These are phyloP conservation scores for Talaromyces verruculosus DNA, from an alignment of 2,329 filamentous ascomycete genomes.

Conservation along the genomic window DNA sequence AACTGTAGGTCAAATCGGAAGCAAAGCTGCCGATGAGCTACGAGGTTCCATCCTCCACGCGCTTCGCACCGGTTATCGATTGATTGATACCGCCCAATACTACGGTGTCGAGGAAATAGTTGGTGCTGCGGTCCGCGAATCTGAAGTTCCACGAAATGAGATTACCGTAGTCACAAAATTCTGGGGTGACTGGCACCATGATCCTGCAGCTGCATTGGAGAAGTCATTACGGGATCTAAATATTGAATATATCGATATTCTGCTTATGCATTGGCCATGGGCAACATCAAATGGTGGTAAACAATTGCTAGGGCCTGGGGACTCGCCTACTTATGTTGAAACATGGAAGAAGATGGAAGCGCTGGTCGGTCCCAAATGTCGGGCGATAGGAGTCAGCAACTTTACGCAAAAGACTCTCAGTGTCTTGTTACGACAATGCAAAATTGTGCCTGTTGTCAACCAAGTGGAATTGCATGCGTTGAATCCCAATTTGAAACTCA, in stretches of 20 bases:
- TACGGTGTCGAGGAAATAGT: conserved; percentile 44
- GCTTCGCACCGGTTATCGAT: conserved; percentile 4
- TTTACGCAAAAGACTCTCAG: conserved; percentile 34
- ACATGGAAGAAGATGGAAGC: conserved; percentile 18
- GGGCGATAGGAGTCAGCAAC: conserved; percentile 36
- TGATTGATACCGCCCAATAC: conserved; percentile 17
- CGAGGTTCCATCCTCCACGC: conserved; percentile 8
- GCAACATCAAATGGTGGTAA: not conserved
- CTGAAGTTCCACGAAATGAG: conserved; percentile 43
- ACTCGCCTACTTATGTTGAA: conserved; percentile 13
- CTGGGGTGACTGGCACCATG: conserved; percentile 15
- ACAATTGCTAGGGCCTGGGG: not conserved
- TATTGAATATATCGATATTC: conserved; percentile 16
- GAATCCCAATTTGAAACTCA: conserved; percentile 26
- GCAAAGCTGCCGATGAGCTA: not conserved
- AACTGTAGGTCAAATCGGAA: conserved; percentile 2
- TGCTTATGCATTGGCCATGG: conserved; percentile 18
- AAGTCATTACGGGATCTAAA: conserved; percentile 30
- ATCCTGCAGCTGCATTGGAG: conserved; percentile 23
- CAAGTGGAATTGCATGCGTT: conserved; percentile 36
- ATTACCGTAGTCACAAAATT: conserved; percentile 58
- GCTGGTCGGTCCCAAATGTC: conserved; percentile 4
- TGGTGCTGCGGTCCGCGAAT: conserved; percentile 45
- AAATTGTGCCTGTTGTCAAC: conserved; percentile 34
- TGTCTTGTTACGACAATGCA: conserved; percentile 26